Conservation (phyloP, 2,329 filamentous ascomycete species). For the Pyricularia pennisetigena region DNA sequence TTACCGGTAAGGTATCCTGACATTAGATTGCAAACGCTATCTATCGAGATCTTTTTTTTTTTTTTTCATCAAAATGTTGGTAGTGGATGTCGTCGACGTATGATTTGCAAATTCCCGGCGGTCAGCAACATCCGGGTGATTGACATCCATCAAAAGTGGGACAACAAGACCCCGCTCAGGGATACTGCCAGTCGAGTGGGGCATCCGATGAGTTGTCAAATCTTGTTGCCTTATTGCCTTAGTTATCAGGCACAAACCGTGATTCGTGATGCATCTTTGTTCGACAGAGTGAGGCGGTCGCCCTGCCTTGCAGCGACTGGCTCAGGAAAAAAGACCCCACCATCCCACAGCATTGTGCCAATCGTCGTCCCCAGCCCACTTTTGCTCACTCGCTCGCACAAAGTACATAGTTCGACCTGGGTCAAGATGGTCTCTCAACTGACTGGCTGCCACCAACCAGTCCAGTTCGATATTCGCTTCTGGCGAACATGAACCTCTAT, state of each 20-base stretch:
- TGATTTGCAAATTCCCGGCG: not conserved
- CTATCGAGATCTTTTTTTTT: not conserved
- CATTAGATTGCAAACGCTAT: not conserved
- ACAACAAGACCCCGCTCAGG: not conserved
- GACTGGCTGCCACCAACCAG: not conserved
- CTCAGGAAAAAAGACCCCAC: not conserved
- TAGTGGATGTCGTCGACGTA: not conserved
- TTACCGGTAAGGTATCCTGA: not conserved
- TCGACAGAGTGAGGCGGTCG: constrained; percentile 2
- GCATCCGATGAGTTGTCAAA: not conserved
- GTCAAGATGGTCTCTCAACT: not conserved
- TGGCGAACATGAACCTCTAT: not conserved
- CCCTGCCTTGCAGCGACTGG: not conserved
- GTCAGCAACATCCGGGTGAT: not conserved
- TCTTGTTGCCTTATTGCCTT: not conserved
- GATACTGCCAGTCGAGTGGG: not conserved
- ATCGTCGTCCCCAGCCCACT: not conserved
- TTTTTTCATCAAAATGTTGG: not conserved
- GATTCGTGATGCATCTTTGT: not conserved
- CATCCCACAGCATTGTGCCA: not conserved
- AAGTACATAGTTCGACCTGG: not conserved
- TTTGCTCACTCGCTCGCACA: not conserved
- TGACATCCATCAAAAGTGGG: not conserved
- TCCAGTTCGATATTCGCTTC: not conserved
- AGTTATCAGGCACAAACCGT: not conserved